Percentiles rank a stretch among this genome's conserved stretches.
These are phyloP conservation scores for Chlorella sorokiniana DNA, from an alignment of 139 green algal species.

Conservation along the genomic window DNA sequence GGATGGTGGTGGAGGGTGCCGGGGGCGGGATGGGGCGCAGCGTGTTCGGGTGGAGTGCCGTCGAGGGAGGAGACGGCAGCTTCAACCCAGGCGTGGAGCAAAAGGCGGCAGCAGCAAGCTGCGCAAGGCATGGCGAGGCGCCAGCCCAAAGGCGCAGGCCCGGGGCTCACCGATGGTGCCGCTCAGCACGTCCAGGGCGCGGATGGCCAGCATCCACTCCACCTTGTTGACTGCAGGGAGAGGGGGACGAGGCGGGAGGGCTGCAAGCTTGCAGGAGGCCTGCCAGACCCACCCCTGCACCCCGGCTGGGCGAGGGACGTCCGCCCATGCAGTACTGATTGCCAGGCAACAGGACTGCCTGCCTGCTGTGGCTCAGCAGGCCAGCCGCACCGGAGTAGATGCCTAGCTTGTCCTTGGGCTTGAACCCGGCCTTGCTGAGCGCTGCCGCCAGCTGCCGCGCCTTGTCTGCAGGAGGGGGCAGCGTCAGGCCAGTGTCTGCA, in stretches of 20 bases:
- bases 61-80: no score
- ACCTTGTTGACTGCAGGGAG: slow-evolving; percentile 77
- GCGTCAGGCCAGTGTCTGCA: background rate
- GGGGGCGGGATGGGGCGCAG: no score
- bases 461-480: background rate
- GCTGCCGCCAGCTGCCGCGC: slow-evolving; percentile 12
- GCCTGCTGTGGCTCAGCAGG: background rate
- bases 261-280: no score
- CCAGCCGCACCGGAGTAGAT: slow-evolving; percentile 53
- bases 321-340: background rate
- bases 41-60: no score
- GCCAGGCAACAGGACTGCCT: background rate
- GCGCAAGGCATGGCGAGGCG: no score
- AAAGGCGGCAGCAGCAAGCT: no score
- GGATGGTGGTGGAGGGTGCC: background rate
- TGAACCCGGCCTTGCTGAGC: slow-evolving; percentile 43
- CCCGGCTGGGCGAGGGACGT: background rate
- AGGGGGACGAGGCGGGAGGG: background rate
- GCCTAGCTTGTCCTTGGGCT: slow-evolving; percentile 49
- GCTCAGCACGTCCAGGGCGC: slow-evolving; percentile 55
- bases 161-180: slow-evolving; percentile 16
- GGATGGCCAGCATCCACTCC: slow-evolving; percentile 92
- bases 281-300: no score
- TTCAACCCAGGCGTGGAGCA: no score
- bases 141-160: no score